Evolutionary conservation across 805 yeast genomes (phyloP), one percentile per base, ranked within the genome.

Genomic region (Wickerhamiella cacticola): DNA sequence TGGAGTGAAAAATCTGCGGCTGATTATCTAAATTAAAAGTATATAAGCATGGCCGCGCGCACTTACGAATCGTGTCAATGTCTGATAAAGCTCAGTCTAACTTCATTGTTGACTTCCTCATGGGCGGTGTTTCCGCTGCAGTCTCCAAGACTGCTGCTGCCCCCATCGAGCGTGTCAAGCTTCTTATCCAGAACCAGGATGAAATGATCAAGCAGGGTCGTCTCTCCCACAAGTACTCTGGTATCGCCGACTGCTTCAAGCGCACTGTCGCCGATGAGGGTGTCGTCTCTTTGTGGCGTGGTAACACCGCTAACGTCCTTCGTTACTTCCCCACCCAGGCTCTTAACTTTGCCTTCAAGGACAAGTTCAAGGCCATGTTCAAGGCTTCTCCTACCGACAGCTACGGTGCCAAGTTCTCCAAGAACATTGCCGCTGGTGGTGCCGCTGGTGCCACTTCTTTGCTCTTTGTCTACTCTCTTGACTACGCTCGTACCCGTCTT

Each of bases 301-400:
- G 95, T 80, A 85, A 85, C 86, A 82, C 95, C 57, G 95, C 95
- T 64, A 85, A 85, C 74, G 95, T 85, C 67, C 80, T 85, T 73
- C 82, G 95, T 78, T 85, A 86, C 80, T 85, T 85, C 94, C 95
- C 95, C 73, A 86, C 95, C 67, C 95, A 85, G 76, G 95, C 95
- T 62, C 78, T 85, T 69, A 85, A 85, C 80, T 86, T 85, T 65
- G 95, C 95, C 63, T 86, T 85, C 86, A 85, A 85, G 78, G 95
- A 86, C 72, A 82, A 82, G 76, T 82, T 86, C 74, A 85, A 85
- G 80, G 78, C 80, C 63, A 70, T 84, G 80, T 84, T 85, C 71
- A 92, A 92, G 77, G 81, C 82, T 81, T 80, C 82, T 78, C 82
- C 82, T 77, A 82, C 79, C 46, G 94, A 84, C 64, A 76, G 80